Percentiles rank a stretch among this genome's conserved stretches.
Conservation (phyloP, 805 yeast species). For the Candida lessepsii region DNA sequence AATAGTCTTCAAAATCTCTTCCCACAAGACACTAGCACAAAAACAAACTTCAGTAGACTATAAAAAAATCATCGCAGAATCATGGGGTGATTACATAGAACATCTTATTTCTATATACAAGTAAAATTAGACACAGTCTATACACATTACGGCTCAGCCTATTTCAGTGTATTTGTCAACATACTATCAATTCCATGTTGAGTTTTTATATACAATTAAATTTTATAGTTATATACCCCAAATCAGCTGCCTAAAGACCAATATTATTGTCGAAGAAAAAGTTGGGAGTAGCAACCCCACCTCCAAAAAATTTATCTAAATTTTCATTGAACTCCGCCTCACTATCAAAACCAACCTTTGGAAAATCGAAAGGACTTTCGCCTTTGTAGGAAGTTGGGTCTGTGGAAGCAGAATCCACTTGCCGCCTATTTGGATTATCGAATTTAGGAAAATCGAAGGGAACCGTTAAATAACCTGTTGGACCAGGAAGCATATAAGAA, state of each 20-base stretch:
- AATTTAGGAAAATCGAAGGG: slow-evolving; percentile 5
- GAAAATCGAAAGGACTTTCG: neutral
- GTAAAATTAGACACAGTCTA: too few species aligned
- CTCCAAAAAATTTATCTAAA: slow-evolving; percentile 21
- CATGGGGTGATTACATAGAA: too few species aligned
- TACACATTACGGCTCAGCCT: too few species aligned
- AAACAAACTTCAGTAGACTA: too few species aligned
- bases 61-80: too few species aligned
- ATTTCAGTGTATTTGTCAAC: too few species aligned
- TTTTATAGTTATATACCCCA: too few species aligned
- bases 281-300: slow-evolving; percentile 32
- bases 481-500: slow-evolving; percentile 12
- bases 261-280: slow-evolving; percentile 38
- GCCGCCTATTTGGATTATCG: neutral
- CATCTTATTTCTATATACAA: too few species aligned
- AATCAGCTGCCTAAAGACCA: slow-evolving; percentile 18
- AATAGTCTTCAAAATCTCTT: too few species aligned
- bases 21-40: too few species aligned
- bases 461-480: slow-evolving; percentile 16
- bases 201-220: too few species aligned
- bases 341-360: slow-evolving; percentile 6
- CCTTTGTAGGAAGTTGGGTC: neutral
- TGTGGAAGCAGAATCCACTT: neutral
- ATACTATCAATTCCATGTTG: too few species aligned
- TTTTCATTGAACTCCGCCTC: slow-evolving; percentile 14